Base-by-base conservation (phyloP, 257 asterid genomes). In the Mitragyna speciosa region DNA sequence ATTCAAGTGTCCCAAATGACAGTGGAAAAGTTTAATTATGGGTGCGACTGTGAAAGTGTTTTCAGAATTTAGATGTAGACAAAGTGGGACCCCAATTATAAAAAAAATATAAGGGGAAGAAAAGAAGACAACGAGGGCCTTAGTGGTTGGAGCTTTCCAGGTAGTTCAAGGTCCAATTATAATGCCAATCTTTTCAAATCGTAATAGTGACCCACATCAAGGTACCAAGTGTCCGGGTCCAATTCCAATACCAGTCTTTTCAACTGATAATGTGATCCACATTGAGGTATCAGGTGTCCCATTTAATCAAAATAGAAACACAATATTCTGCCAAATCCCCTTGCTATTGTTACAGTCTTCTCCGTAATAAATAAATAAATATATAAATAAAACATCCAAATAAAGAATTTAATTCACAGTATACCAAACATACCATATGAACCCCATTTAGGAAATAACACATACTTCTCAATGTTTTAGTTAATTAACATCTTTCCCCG, bases 241-340 rank as follows among this genome's bases (percentile, higher is more conserved):
- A 56, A 26, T 26, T 43, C 39, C 31, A 56, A 7, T 26, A n/a
- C 54, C 31, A 43, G 43, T 79, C 65, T 45, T 69, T 69, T 78
- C 71, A 65, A 28, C 65, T 52, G 24, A n/a, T 51, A 51, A 41
- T 52, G 76, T 33, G 76, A 78, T 76, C 76, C 76, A 78, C 28
- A 71, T 47, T 45, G 64, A 3, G 72, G 30, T 54, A 45, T 49
- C 47, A 73, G 15, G 74, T 68, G 52, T 48, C 66, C 65, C 10
- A 10, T 7, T 28, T 64, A 52, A 63, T 76, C 72, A 28, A 67
- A 45, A 45, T 17, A 67, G 15, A 76, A 59, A 43, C 16, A 3
- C 33, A 5, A 58, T 2, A 61, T 16, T 1, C 1, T n/a, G 33
- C 36, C 36, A 56, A 31, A 17, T 26, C 26, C 31, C 22, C 14